Base-by-base conservation (phyloP, 176 grass and related monocot species). In the Elaeis guineensis region DNA sequence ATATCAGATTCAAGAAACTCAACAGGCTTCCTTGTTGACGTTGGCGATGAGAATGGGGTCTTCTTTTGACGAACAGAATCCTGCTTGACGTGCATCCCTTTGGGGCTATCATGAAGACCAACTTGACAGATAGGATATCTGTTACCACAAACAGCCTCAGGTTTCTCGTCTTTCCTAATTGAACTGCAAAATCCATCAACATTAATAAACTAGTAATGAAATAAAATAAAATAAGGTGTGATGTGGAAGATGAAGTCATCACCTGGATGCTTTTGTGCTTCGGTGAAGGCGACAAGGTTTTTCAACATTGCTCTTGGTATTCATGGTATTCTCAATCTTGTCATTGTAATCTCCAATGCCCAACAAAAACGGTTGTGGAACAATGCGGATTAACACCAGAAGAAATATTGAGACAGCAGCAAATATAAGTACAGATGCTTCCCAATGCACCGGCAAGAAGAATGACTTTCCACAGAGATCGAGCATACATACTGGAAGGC, bases 241-340 rank as follows among this genome's bases (percentile, higher is more conserved):
- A 25, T 15, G 15, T 60, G 16, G 0, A 5, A 62, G 24, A 44
- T 19, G 21, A 50, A 61, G 52, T 22, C 48, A n/a, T 66, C 67
- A 98, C 93, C 93, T 98, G 35, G 87, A 78, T 62, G 67, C 66
- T 85, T 83, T 98, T 69, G 58, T 82, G 51, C 52, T 71, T 18
- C 71, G 70, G 62, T 75, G 59, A 74, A 76, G 69, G 14, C 78
- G 63, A 57, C 77, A 79, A 30, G 78, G 63, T 39, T 92, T 89
- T 48, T 74, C 74, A 74, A 68, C 57, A 69, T 85, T 77, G 76
- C n/a, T 63, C 30, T 49, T 14, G 7, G 25, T 49, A 74, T 53
- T 59, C 66, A 69, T 79, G 9, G 52, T 58, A 12, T 70, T 86
- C 56, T 83, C 63, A 51, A 85, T 54, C 52, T 79, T 68, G 29